Conservation (phyloP, 106 monocot species). For the Phalaenopsis equestris region DNA sequence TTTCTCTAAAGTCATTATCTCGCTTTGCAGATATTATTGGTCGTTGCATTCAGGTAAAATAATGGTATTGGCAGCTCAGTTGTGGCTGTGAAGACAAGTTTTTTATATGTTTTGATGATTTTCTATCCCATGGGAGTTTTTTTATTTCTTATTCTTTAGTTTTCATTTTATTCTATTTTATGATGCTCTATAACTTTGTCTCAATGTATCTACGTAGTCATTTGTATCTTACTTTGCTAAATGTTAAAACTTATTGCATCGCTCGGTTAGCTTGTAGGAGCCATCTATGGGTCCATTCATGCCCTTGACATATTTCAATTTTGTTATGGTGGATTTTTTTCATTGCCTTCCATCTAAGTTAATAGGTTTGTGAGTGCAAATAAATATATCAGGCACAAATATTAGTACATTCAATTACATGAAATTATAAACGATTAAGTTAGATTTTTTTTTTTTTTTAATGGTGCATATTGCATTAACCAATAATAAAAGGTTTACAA, state of each 20-base stretch:
- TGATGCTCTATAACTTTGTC: background rate
- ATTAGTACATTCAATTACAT: background rate
- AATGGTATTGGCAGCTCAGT: background rate
- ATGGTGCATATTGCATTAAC: no score
- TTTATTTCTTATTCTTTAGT: background rate
- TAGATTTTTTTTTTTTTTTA: no score
- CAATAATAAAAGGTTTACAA: no score
- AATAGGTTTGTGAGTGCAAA: background rate
- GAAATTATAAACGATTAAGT: no score
- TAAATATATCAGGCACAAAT: background rate
- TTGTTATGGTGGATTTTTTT: background rate
- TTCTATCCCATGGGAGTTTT: background rate
- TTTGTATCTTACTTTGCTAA: background rate
- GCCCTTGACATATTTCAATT: background rate
- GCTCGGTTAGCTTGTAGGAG: background rate
- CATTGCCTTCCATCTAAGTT: background rate
- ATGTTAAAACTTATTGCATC: background rate
- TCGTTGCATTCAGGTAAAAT: conserved; percentile 77
- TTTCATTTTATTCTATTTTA: background rate
- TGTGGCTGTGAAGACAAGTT: background rate
- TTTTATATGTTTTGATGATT: background rate
- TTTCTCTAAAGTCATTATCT: conserved; percentile 69
- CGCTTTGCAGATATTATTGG: conserved; percentile 82
- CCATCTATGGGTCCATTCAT: background rate
- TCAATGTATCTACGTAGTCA: background rate